These are phyloP conservation scores for Suillus placidus DNA, from an alignment of 768 basidiomycete genomes.

Conservation along the genomic window DNA sequence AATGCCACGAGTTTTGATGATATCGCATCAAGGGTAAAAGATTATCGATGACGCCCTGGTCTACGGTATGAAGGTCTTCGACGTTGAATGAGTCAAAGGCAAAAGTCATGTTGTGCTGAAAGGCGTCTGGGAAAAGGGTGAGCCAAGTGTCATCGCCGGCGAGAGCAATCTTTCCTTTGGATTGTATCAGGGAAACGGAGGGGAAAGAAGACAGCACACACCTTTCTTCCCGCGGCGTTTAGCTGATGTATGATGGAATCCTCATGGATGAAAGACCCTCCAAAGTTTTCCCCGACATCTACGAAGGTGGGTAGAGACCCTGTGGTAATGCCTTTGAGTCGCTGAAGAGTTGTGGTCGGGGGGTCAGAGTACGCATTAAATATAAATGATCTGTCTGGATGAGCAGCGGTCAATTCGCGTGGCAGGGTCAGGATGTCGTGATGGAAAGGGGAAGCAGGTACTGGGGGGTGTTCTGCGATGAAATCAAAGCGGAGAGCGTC, in stretches of 20 bases:
- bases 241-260: constrained; percentile 87
- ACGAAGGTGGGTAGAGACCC: constrained; percentile 96
- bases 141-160: constrained; percentile 99
- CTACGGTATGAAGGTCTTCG: constrained; percentile 95
- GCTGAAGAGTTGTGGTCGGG: constrained; percentile 92
- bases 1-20: constrained; percentile 62
- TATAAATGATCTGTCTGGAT: constrained; percentile 78
- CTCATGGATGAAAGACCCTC: constrained; percentile 81
- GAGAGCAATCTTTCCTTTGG: constrained; percentile 66
- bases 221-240: constrained; percentile 57
- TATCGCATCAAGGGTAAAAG: constrained; percentile 77
- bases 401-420: constrained; percentile 58
- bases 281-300: constrained; percentile 92
- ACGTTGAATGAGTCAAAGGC: constrained; percentile 98
- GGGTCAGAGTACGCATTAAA: constrained; percentile 93
- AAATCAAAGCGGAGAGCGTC: constrained; percentile 96
- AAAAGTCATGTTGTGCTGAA: constrained; percentile 71
- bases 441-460: constrained; percentile 66
- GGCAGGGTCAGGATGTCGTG: constrained; percentile 86
- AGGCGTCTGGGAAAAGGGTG: constrained; percentile 78
- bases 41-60: constrained; percentile 84
- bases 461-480: constrained; percentile 63
- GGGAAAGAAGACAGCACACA: constrained; percentile 32
- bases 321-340: constrained; percentile 93
- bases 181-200: constrained; percentile 12